Conservation (phyloP, 352 stramenopile species). For the Pythium chondricola region DNA sequence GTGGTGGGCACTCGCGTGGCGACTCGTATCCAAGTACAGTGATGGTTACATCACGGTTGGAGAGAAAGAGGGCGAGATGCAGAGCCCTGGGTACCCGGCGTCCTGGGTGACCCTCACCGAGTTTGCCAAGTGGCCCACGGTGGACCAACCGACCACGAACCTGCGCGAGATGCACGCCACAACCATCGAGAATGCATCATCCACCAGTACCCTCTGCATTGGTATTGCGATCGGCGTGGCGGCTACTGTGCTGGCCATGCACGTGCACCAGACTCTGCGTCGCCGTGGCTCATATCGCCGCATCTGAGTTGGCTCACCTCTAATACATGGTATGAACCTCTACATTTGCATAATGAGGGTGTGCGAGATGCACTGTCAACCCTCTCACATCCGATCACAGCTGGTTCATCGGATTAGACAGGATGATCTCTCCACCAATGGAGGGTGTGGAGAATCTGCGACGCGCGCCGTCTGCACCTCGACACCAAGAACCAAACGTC, state of each 20-base stretch:
- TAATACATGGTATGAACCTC: not conserved
- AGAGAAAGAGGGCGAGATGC: constrained; percentile 37
- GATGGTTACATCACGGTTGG: constrained; percentile 64
- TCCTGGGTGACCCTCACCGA: constrained; percentile 52
- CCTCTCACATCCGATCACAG: not conserved
- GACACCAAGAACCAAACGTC: too few species aligned
- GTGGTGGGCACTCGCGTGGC: constrained; percentile 65
- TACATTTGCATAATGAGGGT: not conserved
- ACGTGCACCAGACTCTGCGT: not conserved
- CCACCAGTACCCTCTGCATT: not conserved
- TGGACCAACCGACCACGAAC: not conserved
- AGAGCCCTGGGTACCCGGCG: constrained; percentile 47
- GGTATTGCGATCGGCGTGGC: constrained; percentile 3
- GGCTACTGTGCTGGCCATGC: not conserved
- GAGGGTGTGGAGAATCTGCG: constrained; percentile 14
- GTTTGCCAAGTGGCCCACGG: constrained; percentile 12
- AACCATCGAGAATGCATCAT: not conserved
- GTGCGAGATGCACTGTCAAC: not conserved
- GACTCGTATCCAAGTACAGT: constrained; percentile 61
- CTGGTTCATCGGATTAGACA: constrained; percentile 10
- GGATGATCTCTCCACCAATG: constrained; percentile 19
- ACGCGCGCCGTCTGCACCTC: constrained; percentile 12
- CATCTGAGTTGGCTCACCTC: constrained; percentile 11
- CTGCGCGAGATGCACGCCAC: not conserved
- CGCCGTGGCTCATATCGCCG: not conserved